Evolutionary conservation across 2,329 filamentous ascomycete species (phyloP).

Genomic region (Beauveria pseudobassiana): DNA sequence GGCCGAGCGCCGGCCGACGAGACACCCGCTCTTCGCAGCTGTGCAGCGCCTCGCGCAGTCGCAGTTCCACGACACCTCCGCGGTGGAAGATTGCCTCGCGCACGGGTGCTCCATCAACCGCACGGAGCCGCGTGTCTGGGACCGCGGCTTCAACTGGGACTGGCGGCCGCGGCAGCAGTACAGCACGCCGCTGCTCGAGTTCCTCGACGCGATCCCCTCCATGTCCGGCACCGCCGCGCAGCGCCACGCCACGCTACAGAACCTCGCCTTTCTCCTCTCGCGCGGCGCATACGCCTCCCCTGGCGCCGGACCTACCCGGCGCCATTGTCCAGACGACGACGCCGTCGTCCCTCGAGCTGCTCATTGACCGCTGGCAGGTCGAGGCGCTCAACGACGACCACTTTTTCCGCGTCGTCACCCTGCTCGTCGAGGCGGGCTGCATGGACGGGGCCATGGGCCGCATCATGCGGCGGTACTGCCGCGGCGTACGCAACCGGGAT

Average conservation of each 20-base stretch:
- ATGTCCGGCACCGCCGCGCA: not conserved
- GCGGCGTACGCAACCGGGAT: not conserved
- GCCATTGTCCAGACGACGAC: not conserved
- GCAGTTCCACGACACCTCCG: not conserved
- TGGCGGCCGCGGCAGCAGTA: not conserved
- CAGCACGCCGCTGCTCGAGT: conserved; percentile 4
- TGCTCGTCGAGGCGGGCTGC: conserved; percentile 1
- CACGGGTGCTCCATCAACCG: conserved; percentile 4
- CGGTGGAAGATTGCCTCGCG: not conserved
- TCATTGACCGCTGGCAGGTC: not conserved
- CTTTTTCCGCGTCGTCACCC: not conserved
- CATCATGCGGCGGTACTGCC: conserved; percentile 7
- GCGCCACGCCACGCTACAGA: not conserved
- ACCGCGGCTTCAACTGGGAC: conserved; percentile 6
- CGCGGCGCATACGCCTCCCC: not conserved
- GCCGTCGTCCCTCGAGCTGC: conserved; percentile 2
- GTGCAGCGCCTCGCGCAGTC: not conserved
- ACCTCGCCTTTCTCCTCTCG: not conserved
- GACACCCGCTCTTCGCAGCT: not conserved
- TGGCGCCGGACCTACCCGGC: not conserved
- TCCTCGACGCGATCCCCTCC: not conserved
- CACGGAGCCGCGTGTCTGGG: not conserved
- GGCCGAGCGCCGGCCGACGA: not conserved
- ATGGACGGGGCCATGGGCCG: conserved; percentile 7
- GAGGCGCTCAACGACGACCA: not conserved